Conservation (phyloP, 2,329 filamentous ascomycete species). For the Paecilomyces fulvus region DNA sequence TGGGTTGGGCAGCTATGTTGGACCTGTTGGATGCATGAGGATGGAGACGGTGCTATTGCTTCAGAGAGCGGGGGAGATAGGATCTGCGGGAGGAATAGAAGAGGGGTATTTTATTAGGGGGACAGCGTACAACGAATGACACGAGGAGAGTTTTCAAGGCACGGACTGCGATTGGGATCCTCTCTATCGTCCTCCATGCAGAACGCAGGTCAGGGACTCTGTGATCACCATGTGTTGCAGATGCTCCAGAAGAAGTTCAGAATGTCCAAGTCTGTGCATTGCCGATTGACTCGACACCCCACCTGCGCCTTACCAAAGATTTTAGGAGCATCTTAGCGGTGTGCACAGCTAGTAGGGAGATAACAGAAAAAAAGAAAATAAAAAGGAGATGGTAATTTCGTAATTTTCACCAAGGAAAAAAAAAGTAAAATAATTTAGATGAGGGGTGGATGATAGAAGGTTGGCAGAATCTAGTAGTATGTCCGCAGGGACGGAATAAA, state of each 20-base stretch:
- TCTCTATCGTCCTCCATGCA: neutral
- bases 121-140: neutral
- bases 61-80: neutral
- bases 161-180: neutral
- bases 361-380: neutral
- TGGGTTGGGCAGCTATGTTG: neutral
- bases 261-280: neutral
- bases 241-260: neutral
- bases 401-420: neutral
- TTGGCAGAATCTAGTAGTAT: neutral
- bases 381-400: neutral
- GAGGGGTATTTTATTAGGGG: neutral
- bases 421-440: neutral
- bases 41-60: neutral
- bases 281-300: neutral
- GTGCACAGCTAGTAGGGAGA: neutral
- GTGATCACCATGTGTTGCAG: neutral
- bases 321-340: neutral
- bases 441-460: neutral
- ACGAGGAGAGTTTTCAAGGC: neutral
- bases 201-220: neutral
- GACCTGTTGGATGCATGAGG: neutral
- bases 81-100: neutral
- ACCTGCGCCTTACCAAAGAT: neutral
- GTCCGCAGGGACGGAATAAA: neutral